Evolutionary conservation across 2,329 filamentous ascomycete genomes (phyloP).

Genomic region (Fusarium sp.): DNA sequence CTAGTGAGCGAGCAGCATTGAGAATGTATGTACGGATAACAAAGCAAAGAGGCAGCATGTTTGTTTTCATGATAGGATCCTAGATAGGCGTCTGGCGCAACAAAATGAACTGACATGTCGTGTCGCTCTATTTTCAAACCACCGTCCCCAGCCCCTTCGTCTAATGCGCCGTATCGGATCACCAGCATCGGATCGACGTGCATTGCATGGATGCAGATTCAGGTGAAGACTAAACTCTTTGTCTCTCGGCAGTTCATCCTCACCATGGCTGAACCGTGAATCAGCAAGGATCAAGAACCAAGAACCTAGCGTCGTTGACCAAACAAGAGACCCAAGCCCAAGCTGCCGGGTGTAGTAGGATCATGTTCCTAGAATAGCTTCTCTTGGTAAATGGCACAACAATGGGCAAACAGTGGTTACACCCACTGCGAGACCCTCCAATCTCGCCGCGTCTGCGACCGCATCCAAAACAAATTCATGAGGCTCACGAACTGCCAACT

Average conservation of each 20-base stretch:
- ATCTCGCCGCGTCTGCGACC: slow-evolving; percentile 48
- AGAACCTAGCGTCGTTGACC: slow-evolving; percentile 6
- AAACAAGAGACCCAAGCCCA: slow-evolving; percentile 8
- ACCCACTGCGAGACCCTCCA: slow-evolving; percentile 21
- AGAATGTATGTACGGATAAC: slow-evolving; percentile 41
- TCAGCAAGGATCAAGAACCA: slow-evolving; percentile 7
- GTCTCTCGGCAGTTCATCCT: background rate
- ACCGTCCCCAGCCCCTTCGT: background rate
- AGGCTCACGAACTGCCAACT: slow-evolving; percentile 37
- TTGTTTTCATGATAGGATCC: slow-evolving; percentile 50
- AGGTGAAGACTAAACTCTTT: slow-evolving; percentile 22
- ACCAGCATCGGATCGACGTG: slow-evolving; percentile 28
- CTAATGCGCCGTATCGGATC: slow-evolving; percentile 10
- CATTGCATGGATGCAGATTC: slow-evolving; percentile 21
- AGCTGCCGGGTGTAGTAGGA: slow-evolving; percentile 18
- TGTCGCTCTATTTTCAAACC: slow-evolving; percentile 36
- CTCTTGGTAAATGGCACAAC: background rate
- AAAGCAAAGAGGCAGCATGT: slow-evolving; percentile 42
- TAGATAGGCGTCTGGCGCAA: slow-evolving; percentile 59
- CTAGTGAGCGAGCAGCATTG: slow-evolving; percentile 20
- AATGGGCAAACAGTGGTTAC: slow-evolving; percentile 16
- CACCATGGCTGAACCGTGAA: slow-evolving; percentile 17
- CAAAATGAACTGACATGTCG: slow-evolving; percentile 51
- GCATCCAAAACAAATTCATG: slow-evolving; percentile 30
- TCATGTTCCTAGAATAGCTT: slow-evolving; percentile 20